Evolutionary conservation across 345 rosid genomes (phyloP).

Genomic region (Trapa bicornis): DNA sequence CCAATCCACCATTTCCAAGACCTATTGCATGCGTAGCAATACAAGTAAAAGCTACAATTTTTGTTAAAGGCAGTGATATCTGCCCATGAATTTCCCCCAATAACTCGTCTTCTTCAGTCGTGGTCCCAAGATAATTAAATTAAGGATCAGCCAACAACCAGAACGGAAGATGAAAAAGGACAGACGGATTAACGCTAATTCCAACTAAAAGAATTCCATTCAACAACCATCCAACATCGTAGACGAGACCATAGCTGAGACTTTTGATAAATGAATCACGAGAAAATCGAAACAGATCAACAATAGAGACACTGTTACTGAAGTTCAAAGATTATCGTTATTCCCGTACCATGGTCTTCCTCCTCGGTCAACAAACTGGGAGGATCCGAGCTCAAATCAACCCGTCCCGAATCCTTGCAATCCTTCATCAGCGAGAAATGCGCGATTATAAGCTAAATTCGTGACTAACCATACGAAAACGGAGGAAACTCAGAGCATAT

Average conservation of each 20-base stretch:
- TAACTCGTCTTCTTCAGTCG: neutral
- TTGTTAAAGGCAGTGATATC: neutral
- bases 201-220: neutral
- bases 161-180: neutral
- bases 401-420: neutral
- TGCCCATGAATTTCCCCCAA: neutral
- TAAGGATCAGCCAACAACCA: neutral
- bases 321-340: neutral
- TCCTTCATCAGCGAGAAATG: neutral
- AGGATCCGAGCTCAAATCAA: neutral
- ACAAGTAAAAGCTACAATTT: neutral
- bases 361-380: neutral
- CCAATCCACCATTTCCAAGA: neutral
- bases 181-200: neutral
- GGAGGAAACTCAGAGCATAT: neutral
- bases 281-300: neutral
- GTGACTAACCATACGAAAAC: neutral
- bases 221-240: neutral
- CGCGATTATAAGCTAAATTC: neutral
- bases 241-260: neutral
- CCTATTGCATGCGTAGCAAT: neutral
- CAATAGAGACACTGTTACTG: neutral
- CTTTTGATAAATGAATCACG: neutral
- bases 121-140: neutral
- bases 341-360: neutral